Conservation (phyloP, 352 stramenopile genomes). For the Sclerospora graminicola region DNA sequence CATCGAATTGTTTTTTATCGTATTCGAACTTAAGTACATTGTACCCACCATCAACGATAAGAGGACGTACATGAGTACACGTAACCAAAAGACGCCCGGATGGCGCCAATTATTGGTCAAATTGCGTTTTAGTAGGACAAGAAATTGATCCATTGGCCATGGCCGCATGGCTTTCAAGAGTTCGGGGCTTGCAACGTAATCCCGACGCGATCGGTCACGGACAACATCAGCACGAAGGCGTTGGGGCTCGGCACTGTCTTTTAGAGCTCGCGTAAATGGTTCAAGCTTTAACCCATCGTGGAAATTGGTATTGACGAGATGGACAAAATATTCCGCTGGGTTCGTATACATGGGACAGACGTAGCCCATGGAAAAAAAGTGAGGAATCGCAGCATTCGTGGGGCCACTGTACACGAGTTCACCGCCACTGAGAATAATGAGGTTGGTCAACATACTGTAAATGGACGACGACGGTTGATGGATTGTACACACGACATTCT, state of each 20-base stretch:
- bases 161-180: too few relatives aligned
- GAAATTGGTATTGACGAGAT: constrained; percentile 47
- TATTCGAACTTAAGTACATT: constrained; percentile 57
- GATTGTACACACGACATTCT: constrained; percentile 83
- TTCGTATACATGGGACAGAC: constrained; percentile 39
- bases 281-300: too few relatives aligned
- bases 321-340: constrained; percentile 46
- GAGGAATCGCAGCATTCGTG: constrained; percentile 17
- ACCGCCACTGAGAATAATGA: constrained; percentile 50
- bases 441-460: constrained; percentile 24
- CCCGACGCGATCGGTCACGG: constrained; percentile 9
- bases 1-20: too few relatives aligned
- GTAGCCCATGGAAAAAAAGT: constrained; percentile 28
- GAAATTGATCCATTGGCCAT: too few relatives aligned
- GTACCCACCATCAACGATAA: constrained; percentile 59
- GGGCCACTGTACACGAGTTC: constrained; percentile 76
- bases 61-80: constrained; percentile 59
- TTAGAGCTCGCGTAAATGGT: too few relatives aligned
- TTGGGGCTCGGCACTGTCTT: too few relatives aligned
- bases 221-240: too few relatives aligned
- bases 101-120: constrained; percentile 61
- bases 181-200: constrained; percentile 10
- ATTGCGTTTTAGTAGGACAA: constrained; percentile 41
- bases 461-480: constrained; percentile 74
- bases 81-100: constrained; percentile 58